Conservation (phyloP, 441 rosid genomes). For the Theobroma grandiflorum region DNA sequence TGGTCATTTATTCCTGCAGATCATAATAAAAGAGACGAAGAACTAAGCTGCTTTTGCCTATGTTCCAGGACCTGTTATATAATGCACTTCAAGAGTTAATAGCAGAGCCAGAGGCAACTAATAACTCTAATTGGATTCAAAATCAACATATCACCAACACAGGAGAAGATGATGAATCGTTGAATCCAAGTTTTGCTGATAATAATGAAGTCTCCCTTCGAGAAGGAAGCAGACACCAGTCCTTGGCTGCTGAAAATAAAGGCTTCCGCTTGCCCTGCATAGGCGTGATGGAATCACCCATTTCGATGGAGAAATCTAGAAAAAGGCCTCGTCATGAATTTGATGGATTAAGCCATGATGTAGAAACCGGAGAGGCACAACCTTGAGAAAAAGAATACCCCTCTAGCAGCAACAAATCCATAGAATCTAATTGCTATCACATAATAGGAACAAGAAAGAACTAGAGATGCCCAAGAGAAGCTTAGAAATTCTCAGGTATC, state of each 20-base stretch:
- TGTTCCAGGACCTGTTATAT: not conserved
- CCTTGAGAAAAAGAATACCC: slow-evolving; percentile 5
- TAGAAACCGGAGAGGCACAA: not conserved
- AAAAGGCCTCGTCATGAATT: not conserved
- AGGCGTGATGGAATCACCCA: not conserved
- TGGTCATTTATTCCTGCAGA: not conserved
- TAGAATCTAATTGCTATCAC: not conserved
- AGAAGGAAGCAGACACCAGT: not conserved
- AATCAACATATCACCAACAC: not conserved
- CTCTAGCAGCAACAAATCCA: not conserved
- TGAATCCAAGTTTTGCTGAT: not conserved
- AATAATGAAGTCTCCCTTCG: not conserved
- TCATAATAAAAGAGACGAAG: not conserved
- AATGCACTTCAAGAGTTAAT: not conserved
- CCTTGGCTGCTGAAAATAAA: slow-evolving; percentile 1
- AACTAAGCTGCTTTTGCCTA: not conserved
- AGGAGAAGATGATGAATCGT: not conserved
- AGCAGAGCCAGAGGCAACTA: not conserved
- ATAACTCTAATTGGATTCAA: slow-evolving; percentile 19
- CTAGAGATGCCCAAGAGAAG: not conserved
- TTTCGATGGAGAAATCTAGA: not conserved
- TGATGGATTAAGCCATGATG: not conserved
- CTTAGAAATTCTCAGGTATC: not conserved
- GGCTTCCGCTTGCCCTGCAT: not conserved
- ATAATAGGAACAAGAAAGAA: not conserved